Conservation (phyloP, 495 filamentous ascomycete species). For the Aspergillus cavernicola region DNA sequence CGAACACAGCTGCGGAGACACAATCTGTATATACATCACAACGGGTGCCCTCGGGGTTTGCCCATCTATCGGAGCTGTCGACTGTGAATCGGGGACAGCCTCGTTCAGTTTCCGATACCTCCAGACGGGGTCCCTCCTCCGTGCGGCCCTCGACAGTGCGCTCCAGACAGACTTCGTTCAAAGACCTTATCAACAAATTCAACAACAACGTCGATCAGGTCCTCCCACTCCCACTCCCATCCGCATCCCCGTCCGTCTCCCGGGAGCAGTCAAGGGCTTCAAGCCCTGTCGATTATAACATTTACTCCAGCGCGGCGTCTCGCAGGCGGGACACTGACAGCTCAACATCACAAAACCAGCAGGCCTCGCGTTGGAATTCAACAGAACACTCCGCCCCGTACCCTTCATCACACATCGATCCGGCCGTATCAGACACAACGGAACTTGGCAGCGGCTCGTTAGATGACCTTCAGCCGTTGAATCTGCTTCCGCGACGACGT, state of each 20-base stretch:
- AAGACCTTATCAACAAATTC: constrained; percentile 59
- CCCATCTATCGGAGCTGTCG: constrained; percentile 25
- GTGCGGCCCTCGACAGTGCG: constrained; percentile 24
- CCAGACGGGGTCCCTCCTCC: constrained; percentile 13
- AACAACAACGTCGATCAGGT: constrained; percentile 54
- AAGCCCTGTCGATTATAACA: constrained; percentile 24
- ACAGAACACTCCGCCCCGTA: neutral
- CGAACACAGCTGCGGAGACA: constrained; percentile 21
- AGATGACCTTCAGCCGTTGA: constrained; percentile 2
- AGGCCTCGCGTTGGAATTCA: constrained; percentile 16
- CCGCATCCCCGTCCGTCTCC: constrained; percentile 31
- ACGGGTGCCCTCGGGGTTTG: constrained; percentile 28
- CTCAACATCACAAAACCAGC: constrained; percentile 7
- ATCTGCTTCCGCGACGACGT: constrained; percentile 32
- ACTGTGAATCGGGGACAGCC: constrained; percentile 24
- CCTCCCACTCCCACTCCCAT: constrained; percentile 49
- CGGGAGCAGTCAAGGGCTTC: constrained; percentile 24
- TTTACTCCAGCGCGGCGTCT: constrained; percentile 28
- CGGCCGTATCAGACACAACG: constrained; percentile 1
- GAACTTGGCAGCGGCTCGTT: constrained; percentile 3
- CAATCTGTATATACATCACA: constrained; percentile 16
- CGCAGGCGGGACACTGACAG: constrained; percentile 25
- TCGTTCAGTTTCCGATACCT: constrained; percentile 38
- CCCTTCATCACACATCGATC: constrained; percentile 1
- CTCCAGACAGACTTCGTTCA: constrained; percentile 51